Conservation (phyloP, 257 asterid species). For the Solanum gracilifrons region DNA sequence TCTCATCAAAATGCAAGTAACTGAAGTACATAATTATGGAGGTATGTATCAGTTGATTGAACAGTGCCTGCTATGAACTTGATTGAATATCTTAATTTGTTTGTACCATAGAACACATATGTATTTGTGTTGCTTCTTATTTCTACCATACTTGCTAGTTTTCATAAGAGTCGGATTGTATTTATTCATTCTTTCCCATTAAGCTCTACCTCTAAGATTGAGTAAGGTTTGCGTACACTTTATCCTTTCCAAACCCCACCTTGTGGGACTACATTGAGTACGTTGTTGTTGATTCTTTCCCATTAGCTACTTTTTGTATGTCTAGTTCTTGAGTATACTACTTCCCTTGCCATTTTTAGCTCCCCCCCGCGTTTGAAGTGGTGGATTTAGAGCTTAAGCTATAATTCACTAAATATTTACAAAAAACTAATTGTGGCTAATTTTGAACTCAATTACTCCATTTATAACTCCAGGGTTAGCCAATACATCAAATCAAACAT, state of each 20-base stretch:
- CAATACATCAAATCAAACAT: not conserved
- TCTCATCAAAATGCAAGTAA: not conserved
- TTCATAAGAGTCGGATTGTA: not conserved
- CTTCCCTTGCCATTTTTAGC: not conserved
- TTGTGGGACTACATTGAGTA: not conserved
- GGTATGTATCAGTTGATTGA: not conserved
- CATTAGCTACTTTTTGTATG: not conserved
- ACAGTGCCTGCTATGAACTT: not conserved
- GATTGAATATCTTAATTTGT: not conserved
- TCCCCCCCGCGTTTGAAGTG: not conserved
- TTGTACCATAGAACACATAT: not conserved
- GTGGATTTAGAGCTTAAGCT: not conserved
- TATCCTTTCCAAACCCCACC: not conserved
- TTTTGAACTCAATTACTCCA: not conserved
- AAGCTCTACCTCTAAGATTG: not conserved
- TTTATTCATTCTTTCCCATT: not conserved
- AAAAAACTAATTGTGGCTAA: not conserved
- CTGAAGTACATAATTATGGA: not conserved
- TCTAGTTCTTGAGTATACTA: not conserved
- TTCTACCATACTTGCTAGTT: not conserved
- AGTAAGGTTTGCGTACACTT: not conserved
- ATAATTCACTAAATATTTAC: not conserved
- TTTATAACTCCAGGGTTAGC: not conserved
- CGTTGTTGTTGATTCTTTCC: not conserved
- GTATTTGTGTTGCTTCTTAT: not conserved